Evolutionary conservation across 2,329 filamentous ascomycete genomes (phyloP).

Genomic region (Talaromyces sp.): DNA sequence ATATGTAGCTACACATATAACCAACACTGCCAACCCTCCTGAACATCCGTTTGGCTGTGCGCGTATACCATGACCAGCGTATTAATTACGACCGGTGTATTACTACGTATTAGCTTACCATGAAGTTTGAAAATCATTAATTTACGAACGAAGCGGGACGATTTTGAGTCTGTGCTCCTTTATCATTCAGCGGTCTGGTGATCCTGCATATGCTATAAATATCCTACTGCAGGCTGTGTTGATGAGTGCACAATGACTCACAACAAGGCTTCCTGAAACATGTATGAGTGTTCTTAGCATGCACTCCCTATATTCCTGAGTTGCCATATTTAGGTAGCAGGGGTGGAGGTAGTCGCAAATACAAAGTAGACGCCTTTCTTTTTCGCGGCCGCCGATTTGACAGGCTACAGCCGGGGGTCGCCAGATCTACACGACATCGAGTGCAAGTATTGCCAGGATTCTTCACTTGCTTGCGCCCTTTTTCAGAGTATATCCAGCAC

Average conservation of each 20-base stretch:
- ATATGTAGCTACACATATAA: neutral
- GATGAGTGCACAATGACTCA: too few relatives aligned
- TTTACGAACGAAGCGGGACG: too few relatives aligned
- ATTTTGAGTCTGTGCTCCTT: too few relatives aligned
- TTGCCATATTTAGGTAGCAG: too few relatives aligned
- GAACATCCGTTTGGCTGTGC: neutral
- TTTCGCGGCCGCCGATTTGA: neutral
- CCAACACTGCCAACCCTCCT: neutral
- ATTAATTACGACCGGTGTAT: too few relatives aligned
- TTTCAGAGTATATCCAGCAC: conserved; percentile 1
- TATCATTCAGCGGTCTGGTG: neutral
- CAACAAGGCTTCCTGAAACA: too few relatives aligned
- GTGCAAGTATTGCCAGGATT: neutral
- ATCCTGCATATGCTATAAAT: neutral
- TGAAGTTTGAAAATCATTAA: too few relatives aligned
- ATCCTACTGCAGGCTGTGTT: too few relatives aligned
- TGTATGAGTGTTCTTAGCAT: too few relatives aligned
- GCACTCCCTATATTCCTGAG: too few relatives aligned
- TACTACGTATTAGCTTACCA: too few relatives aligned
- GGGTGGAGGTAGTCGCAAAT: too few relatives aligned
- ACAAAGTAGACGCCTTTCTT: neutral
- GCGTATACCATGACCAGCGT: neutral
- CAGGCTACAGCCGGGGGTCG: neutral
- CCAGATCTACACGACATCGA: neutral
- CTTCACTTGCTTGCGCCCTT: neutral